Evolutionary conservation across 352 stramenopile species (phyloP).

Genomic region (Globisporangium barbulae): DNA sequence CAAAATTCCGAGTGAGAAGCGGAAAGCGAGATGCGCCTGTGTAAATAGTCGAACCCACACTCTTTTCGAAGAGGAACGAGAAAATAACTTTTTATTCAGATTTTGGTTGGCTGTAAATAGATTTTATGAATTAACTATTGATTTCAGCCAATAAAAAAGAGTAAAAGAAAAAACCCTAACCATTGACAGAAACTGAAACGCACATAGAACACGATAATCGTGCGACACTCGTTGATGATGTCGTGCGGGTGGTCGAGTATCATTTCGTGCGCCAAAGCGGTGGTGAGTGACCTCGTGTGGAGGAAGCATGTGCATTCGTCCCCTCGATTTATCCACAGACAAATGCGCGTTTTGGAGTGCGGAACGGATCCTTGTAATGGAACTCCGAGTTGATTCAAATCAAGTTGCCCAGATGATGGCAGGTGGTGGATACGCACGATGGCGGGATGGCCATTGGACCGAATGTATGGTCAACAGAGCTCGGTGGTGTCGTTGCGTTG

Average conservation of each 20-base stretch:
- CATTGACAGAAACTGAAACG: constrained; percentile 11
- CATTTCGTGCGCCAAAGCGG: background rate
- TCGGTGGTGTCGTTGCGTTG: constrained; percentile 3
- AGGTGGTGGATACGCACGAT: no score
- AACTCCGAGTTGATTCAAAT: no score
- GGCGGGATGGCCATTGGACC: background rate
- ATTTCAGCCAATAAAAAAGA: background rate
- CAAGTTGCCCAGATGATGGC: no score
- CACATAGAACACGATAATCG: constrained; percentile 7
- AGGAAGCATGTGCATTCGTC: background rate
- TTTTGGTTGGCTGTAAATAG: background rate
- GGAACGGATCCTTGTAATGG: no score
- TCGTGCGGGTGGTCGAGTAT: background rate
- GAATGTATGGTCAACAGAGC: constrained; percentile 1
- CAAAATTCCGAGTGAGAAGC: constrained; percentile 10
- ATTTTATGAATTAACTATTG: background rate
- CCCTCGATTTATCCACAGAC: no score
- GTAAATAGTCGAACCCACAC: no score
- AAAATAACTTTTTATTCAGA: no score
- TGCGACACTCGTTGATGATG: constrained; percentile 10
- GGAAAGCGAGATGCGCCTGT: no score
- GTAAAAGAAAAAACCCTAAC: no score
- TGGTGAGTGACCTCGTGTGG: background rate
- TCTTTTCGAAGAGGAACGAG: no score
- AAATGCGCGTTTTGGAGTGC: no score